Evolutionary conservation across 2,329 filamentous ascomycete genomes (phyloP), one percentile per base, ranked within the genome.

Genomic region (Colletotrichum sp.): DNA sequence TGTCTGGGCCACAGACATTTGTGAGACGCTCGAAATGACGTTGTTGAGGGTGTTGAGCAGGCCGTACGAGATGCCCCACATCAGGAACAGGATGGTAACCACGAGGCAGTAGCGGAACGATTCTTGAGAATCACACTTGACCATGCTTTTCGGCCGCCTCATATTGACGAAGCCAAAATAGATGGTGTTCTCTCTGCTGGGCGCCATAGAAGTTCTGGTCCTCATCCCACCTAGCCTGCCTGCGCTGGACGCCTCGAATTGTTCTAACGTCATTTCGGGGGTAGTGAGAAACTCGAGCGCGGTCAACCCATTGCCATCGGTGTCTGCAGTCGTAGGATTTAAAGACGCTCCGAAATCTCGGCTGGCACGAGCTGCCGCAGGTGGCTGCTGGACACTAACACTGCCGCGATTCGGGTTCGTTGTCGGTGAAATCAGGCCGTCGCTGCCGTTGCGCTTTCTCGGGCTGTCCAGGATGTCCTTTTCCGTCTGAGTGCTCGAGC

Each of bases 21-120:
- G 80, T 16, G 93, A 90, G 8, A 95, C 90, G 15, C 84, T 81
- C 44, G 93, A 91, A 68, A 95, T 93, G 28, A 92, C 91, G 25
- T 89, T 90, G 82, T 98, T 98, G 32, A 98, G 89, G 0, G 93
- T 94, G 80, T 97, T 95, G 8, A 98, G 87, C 3, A 98, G 89
- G 1, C 96, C 96, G 79, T 98, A 98, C 0, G 95, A 96, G 74
- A 98, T 94, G 0, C 96, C 96, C 96, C 95, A 98, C 4, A 98
- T 87, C 78, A 98, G 92, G 85, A 98, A 98, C 0, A 98, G 87
- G 8, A 96, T 90, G 2, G 94, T 95, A 27, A 98, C 95, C 77
- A 95, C 88, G 19, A 90, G 89, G 80, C 94, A 93, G 78, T 95
- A 95, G 78, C 92, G 94, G 78, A 94, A 86, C 0, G 93, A 94